Conservation (phyloP, 2,329 filamentous ascomycete genomes). For the Fusarium liriodendri region DNA sequence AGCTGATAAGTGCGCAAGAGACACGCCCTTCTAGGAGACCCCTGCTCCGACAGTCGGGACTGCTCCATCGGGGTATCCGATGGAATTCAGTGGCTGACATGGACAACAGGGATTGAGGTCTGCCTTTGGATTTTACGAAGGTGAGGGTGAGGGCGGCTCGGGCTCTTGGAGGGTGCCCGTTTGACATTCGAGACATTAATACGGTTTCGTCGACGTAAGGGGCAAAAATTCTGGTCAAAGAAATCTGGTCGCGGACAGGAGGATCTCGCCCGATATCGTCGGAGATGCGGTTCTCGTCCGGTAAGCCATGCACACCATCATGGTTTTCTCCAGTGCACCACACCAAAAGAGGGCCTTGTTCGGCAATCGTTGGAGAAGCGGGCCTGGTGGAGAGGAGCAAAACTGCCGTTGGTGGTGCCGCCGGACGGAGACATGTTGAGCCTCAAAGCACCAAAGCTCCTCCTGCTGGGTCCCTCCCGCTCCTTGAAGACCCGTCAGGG, state of each 20-base stretch:
- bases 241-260: neutral
- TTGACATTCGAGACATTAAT: constrained; percentile 16
- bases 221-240: neutral
- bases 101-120: constrained; percentile 28
- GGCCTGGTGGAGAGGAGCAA: constrained; percentile 42
- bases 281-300: constrained; percentile 17
- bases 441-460: constrained; percentile 40
- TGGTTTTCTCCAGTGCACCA: constrained; percentile 20
- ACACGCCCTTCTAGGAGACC: constrained; percentile 38
- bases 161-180: neutral
- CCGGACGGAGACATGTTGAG: constrained; percentile 39
- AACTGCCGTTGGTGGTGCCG: constrained; percentile 45
- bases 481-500: constrained; percentile 36
- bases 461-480: constrained; percentile 42
- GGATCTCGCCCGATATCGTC: constrained; percentile 7
- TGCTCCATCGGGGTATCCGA: constrained; percentile 44
- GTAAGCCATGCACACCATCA: constrained; percentile 17
- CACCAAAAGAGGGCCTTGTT: constrained; percentile 39
- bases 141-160: neutral
- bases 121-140: neutral
- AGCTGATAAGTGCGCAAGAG: constrained; percentile 35
- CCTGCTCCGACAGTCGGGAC: constrained; percentile 39
- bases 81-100: constrained; percentile 30
- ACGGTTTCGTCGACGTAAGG: constrained; percentile 8
- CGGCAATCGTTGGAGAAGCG: constrained; percentile 48